Conservation (phyloP, 208 protist genomes). For the Leishmania mexicana region DNA sequence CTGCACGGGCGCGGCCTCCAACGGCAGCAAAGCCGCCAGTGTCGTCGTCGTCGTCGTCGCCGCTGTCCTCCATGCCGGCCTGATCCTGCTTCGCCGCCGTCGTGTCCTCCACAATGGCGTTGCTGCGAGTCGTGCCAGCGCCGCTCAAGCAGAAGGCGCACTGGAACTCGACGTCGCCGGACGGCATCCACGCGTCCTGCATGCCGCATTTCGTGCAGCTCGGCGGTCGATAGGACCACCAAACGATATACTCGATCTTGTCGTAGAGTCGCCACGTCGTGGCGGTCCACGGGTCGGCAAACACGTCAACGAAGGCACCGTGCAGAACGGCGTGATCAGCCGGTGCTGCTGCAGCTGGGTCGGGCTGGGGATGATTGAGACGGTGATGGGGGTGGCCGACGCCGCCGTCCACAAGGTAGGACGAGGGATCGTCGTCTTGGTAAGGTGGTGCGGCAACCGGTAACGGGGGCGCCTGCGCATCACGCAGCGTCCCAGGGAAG, state of each 20-base stretch:
- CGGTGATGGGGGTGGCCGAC: not conserved
- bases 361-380: not conserved
- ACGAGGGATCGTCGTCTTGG: conserved; percentile 2
- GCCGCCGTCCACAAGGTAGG: not conserved
- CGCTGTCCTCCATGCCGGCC: conserved; percentile 31
- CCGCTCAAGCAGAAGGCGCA: conserved; percentile 65
- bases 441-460: not conserved
- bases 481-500: not conserved
- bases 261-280: conserved; percentile 66
- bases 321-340: conserved; percentile 47
- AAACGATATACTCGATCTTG: conserved; percentile 85
- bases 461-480: not conserved
- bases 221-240: conserved; percentile 74
- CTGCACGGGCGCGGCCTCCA: conserved; percentile 5
- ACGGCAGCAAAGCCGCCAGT: conserved; percentile 1
- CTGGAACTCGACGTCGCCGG: conserved; percentile 60
- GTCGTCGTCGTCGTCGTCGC: conserved; percentile 28
- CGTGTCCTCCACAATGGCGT: conserved; percentile 67
- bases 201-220: conserved; percentile 68
- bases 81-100: conserved; percentile 18
- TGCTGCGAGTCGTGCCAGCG: conserved; percentile 55
- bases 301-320: conserved; percentile 69
- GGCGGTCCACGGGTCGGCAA: conserved; percentile 52
- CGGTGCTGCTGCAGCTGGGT: not conserved
- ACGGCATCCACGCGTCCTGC: conserved; percentile 74